These are phyloP conservation scores for Xerocomellus dryophilus DNA, from an alignment of 768 basidiomycete species.

Conservation along the genomic window DNA sequence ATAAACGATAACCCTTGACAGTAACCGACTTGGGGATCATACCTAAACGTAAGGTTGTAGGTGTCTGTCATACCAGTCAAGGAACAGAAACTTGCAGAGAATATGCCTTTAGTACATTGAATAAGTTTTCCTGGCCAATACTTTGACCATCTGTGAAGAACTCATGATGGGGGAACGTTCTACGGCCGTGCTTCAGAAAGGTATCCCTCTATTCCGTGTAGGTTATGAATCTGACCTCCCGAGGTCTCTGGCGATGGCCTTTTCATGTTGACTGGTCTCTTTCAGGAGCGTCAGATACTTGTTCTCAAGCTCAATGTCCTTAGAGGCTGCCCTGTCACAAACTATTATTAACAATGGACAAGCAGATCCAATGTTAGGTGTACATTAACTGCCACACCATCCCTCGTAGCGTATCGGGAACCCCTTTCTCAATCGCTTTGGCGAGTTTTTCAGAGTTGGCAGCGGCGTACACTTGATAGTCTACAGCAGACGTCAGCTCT, in stretches of 20 bases:
- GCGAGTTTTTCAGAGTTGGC: slow-evolving; percentile 76
- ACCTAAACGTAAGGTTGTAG: slow-evolving; percentile 41
- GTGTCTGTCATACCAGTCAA: neutral
- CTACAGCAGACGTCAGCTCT: slow-evolving; percentile 36
- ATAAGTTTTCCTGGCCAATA: slow-evolving; percentile 94
- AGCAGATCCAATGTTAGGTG: slow-evolving; percentile 14
- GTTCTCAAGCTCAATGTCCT: slow-evolving; percentile 81
- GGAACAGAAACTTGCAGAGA: slow-evolving; percentile 60
- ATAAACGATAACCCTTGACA: slow-evolving; percentile 97
- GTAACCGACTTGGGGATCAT: slow-evolving; percentile 93
- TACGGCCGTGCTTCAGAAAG: slow-evolving; percentile 28
- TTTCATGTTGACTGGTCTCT: slow-evolving; percentile 85
- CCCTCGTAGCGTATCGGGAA: slow-evolving; percentile 82
- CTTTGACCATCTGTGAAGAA: slow-evolving; percentile 95
- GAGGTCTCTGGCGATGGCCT: slow-evolving; percentile 89
- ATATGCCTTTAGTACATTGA: slow-evolving; percentile 97
- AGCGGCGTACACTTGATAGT: slow-evolving; percentile 87
- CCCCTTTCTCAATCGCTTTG: slow-evolving; percentile 86
- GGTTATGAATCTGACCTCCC: slow-evolving; percentile 52
- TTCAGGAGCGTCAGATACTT: slow-evolving; percentile 81
- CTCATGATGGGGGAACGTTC: slow-evolving; percentile 95
- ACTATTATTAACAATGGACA: slow-evolving; percentile 11
- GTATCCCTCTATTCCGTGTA: neutral
- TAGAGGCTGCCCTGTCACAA: slow-evolving; percentile 79
- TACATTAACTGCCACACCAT: slow-evolving; percentile 98